Evolutionary conservation across 2,329 filamentous ascomycete species (phyloP).

Genomic region (Alternaria gaisen): DNA sequence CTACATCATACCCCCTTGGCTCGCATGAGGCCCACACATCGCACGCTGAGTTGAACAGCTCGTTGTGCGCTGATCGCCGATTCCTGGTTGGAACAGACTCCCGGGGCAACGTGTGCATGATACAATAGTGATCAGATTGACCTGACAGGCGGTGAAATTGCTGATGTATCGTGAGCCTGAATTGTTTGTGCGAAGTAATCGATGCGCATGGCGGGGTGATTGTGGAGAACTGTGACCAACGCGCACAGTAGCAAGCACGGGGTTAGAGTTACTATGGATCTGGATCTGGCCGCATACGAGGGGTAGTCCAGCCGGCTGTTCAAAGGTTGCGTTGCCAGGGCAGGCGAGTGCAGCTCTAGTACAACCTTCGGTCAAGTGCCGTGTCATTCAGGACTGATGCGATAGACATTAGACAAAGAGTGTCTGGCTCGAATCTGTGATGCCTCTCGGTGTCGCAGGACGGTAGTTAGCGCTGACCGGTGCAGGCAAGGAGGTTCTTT

Average conservation of each 20-base stretch:
- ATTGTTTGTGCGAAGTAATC: not conserved
- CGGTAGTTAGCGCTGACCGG: not conserved
- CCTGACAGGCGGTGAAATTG: not conserved
- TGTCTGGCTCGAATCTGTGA: not conserved
- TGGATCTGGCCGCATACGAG: conserved; percentile 1
- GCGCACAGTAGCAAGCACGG: not conserved
- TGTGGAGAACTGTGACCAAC: not conserved
- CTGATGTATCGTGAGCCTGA: not conserved
- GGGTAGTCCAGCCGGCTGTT: not conserved
- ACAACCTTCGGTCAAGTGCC: conserved; percentile 1
- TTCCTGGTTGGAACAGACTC: conserved; percentile 27
- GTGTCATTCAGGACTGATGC: not conserved
- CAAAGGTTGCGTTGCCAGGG: not conserved
- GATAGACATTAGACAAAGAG: not conserved
- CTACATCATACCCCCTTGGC: conserved; percentile 28
- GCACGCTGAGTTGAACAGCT: conserved; percentile 20
- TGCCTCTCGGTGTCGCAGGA: not conserved
- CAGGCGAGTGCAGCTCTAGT: not conserved
- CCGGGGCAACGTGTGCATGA: not conserved
- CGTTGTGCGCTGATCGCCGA: conserved; percentile 28
- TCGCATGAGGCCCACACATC: conserved; percentile 27
- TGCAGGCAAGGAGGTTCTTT: not conserved
- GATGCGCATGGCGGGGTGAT: conserved; percentile 1
- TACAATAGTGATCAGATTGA: not conserved
- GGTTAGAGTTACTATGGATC: not conserved